A percentile compares a stretch with the other conserved stretches of the same genome.
Conservation (phyloP, 1,139 yeast species). For the Candida labiduridarum region DNA sequence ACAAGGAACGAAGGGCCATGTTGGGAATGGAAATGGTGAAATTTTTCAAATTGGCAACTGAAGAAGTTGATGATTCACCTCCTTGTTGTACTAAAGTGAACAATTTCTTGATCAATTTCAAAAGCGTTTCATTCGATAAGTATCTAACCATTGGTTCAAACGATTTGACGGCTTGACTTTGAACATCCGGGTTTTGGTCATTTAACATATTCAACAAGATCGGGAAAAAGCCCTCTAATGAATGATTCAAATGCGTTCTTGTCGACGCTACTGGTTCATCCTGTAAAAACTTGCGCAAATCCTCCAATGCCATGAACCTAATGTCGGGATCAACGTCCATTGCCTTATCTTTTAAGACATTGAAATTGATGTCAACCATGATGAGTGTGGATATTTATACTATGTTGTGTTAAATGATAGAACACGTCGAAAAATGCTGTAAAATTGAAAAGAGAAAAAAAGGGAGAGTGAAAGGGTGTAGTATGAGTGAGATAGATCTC, state of each 20-base stretch:
- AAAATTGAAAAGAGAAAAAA: not conserved
- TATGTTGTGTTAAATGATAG: not conserved
- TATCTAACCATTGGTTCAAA: constrained; percentile 44
- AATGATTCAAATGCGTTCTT: constrained; percentile 22
- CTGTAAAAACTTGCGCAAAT: constrained; percentile 54
- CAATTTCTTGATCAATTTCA: constrained; percentile 27
- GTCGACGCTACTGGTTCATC: constrained; percentile 21
- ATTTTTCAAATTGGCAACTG: constrained; percentile 22
- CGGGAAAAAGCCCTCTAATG: constrained; percentile 45
- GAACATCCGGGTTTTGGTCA: constrained; percentile 76
- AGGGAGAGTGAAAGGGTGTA: not conserved
- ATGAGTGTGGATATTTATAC: not conserved
- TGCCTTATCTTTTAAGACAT: constrained; percentile 47
- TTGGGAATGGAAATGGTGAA: constrained; percentile 67
- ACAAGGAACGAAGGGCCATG: constrained; percentile 68
- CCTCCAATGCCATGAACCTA: constrained; percentile 86
- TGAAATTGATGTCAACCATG: constrained; percentile 26
- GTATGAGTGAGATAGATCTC: no score
- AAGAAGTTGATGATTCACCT: constrained; percentile 19
- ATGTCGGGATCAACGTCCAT: constrained; percentile 79
- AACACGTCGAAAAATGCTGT: not conserved
- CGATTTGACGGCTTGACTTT: constrained; percentile 71
- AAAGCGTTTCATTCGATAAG: constrained; percentile 26
- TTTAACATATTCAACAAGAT: constrained; percentile 55
- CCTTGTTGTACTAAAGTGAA: constrained; percentile 22